A percentile compares a stretch with the other conserved stretches of the same genome.
Evolutionary conservation across 352 stramenopile genomes (phyloP).

Genomic region (Pythium apleroticum): DNA sequence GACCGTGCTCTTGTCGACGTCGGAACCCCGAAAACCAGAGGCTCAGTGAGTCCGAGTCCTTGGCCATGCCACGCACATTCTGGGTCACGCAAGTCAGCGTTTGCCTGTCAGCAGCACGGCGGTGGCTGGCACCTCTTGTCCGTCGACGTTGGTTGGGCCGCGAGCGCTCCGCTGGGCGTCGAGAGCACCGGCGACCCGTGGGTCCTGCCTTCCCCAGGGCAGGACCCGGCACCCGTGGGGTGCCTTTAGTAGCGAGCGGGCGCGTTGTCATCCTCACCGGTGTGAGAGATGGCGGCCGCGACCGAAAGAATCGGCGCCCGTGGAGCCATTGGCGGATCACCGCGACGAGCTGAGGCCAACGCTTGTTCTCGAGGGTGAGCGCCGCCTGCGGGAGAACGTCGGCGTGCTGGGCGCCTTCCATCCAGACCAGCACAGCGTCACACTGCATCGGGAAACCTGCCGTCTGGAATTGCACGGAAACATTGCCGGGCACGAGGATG

Average conservation of each 20-base stretch:
- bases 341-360: no score
- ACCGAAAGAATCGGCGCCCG: no score
- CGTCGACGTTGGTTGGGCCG: not conserved
- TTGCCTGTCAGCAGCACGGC: no score
- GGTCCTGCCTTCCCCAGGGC: no score
- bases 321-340: not conserved
- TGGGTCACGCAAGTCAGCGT: slow-evolving; percentile 21
- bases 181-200: not conserved
- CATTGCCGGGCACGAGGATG: not conserved
- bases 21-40: not conserved
- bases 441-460: not conserved
- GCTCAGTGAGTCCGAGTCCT: not conserved
- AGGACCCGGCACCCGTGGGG: not conserved
- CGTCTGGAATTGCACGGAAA: not conserved
- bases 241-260: not conserved
- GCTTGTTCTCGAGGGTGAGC: no score
- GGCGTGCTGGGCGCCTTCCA: not conserved
- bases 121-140: no score
- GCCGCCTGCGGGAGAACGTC: not conserved
- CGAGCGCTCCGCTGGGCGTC: not conserved
- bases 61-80: not conserved
- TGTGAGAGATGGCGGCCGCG: not conserved
- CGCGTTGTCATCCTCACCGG: not conserved
- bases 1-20: not conserved
- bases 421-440: not conserved